phyloP scores from a whole-genome alignment of 2,329 filamentous ascomycete genomes.

The Colletotrichum australisinense region DNA sequence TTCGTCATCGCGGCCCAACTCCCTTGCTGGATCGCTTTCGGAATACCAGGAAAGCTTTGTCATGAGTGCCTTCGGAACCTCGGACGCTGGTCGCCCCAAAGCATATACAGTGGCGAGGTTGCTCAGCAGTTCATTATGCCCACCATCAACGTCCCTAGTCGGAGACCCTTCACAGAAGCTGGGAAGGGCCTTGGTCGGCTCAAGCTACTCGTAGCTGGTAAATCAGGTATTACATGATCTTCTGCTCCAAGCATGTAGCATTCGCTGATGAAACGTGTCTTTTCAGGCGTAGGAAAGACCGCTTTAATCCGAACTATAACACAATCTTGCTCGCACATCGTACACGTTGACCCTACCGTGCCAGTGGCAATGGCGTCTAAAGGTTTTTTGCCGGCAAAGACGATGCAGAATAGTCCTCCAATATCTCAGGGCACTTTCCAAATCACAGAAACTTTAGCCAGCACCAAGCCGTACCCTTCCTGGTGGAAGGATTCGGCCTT shows the following conservation, averaged over 20 bases:
- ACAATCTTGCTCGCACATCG: slow-evolving; percentile 89
- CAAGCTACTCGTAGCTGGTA: slow-evolving; percentile 89
- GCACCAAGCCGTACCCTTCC: slow-evolving; percentile 84
- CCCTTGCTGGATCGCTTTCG: slow-evolving; percentile 60
- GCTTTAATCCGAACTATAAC: slow-evolving; percentile 90
- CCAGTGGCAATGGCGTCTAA: slow-evolving; percentile 20
- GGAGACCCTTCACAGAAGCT: slow-evolving; percentile 88
- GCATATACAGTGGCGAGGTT: slow-evolving; percentile 55
- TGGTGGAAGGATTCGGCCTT: slow-evolving; percentile 90
- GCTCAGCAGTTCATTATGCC: slow-evolving; percentile 96
- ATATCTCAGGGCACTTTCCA: slow-evolving; percentile 21
- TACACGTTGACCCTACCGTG: slow-evolving; percentile 82
- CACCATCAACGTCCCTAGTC: slow-evolving; percentile 88
- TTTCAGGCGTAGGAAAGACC: slow-evolving; percentile 83
- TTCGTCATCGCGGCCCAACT: slow-evolving; percentile 63
- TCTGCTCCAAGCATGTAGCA: slow-evolving; percentile 13
- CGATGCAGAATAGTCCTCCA: not conserved
- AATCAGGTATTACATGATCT: slow-evolving; percentile 66
- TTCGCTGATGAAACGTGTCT: slow-evolving; percentile 31
- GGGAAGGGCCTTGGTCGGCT: slow-evolving; percentile 87
- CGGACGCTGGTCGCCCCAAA: slow-evolving; percentile 21
- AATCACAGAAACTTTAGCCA: slow-evolving; percentile 79
- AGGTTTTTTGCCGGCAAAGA: slow-evolving; percentile 8
- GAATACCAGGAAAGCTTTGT: slow-evolving; percentile 48
- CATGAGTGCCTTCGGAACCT: slow-evolving; percentile 36